Evolutionary conservation across 2,329 filamentous ascomycete genomes (phyloP).

Genomic region (Alternaria sp.): DNA sequence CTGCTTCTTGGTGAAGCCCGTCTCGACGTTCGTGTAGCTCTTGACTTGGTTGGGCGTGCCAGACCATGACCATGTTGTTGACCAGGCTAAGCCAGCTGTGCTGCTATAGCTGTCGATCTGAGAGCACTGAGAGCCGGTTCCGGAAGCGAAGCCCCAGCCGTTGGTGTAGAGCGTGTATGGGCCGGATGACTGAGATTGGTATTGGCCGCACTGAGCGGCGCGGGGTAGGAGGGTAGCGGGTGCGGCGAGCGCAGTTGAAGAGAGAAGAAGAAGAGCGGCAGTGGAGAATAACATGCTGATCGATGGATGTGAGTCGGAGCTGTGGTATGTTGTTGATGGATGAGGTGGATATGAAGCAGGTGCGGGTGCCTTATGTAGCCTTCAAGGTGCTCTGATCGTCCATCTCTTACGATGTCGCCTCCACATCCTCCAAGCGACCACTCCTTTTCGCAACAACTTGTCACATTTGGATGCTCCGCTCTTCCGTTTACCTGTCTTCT

Average conservation of each 20-base stretch:
- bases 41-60: background rate
- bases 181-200: background rate
- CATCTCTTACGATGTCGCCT: background rate
- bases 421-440: background rate
- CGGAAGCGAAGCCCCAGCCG: background rate
- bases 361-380: background rate
- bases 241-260: background rate
- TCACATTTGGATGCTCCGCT: no score
- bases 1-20: background rate
- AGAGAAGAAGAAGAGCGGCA: background rate
- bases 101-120: background rate
- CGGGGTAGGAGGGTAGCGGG: background rate
- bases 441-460: no score
- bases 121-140: background rate
- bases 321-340: background rate
- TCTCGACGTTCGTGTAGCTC: background rate
- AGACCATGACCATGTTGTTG: background rate
- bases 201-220: background rate
- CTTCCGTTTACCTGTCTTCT: background rate
- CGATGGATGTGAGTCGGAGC: fast-evolving
- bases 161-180: background rate
- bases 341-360: background rate
- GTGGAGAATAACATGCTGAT: background rate
- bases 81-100: background rate
- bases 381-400: background rate